These are phyloP conservation scores for Kazachstania taianensis DNA, from an alignment of 805 yeast species.

Conservation along the genomic window DNA sequence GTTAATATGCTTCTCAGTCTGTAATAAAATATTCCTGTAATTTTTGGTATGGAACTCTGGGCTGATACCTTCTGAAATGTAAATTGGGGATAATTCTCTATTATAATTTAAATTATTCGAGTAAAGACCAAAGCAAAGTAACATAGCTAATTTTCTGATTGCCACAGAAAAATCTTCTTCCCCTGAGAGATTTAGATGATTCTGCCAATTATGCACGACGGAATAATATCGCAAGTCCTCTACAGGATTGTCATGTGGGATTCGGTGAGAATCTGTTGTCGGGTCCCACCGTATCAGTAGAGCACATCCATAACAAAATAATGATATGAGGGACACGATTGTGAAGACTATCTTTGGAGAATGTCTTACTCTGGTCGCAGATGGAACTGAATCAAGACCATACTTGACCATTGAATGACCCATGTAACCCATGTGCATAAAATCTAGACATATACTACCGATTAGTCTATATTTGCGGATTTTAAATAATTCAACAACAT, in stretches of 20 bases:
- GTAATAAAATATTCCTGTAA: too few species aligned
- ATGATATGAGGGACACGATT: conserved; percentile 51
- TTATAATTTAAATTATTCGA: conserved; percentile 16
- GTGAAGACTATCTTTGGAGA: conserved; percentile 43
- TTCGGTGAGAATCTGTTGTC: conserved; percentile 1
- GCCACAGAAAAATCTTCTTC: conserved; percentile 24
- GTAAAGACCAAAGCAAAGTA: conserved; percentile 18
- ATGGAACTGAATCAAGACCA: conserved; percentile 45
- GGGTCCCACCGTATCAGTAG: conserved; percentile 40
- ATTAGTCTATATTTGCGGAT: conserved; percentile 47
- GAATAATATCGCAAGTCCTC: conserved; percentile 23
- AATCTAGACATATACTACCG: conserved; percentile 53
- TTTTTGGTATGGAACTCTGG: not conserved
- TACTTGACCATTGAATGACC: conserved; percentile 44
- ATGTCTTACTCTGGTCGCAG: conserved; percentile 47
- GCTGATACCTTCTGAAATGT: not conserved
- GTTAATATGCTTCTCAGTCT: too few species aligned
- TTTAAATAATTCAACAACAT: conserved; percentile 49
- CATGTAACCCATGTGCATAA: conserved; percentile 33
- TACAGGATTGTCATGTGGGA: conserved; percentile 4
- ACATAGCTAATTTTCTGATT: conserved; percentile 15
- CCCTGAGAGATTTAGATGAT: conserved; percentile 24
- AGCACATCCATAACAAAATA: conserved; percentile 46
- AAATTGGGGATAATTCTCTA: conserved; percentile 15
- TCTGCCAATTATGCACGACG: conserved; percentile 31